phyloP scores from a whole-genome alignment of 225 moss, liverwort and hornwort species.

The Thuidium tamariscinum region DNA sequence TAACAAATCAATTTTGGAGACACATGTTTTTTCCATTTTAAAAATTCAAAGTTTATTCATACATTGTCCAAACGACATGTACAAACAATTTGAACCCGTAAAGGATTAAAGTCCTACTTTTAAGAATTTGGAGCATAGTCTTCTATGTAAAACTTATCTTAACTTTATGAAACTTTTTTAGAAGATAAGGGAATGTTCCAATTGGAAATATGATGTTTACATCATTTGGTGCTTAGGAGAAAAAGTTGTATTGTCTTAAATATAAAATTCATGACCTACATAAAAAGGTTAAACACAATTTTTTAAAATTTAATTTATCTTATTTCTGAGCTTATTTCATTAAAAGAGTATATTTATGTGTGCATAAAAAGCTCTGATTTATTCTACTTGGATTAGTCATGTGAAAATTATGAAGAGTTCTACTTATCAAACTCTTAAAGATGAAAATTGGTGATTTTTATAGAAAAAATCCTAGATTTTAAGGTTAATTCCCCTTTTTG shows the following conservation, averaged over 20 bases:
- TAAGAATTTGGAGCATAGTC: background rate
- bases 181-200: background rate
- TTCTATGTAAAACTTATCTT: background rate
- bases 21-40: background rate
- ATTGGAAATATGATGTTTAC: background rate
- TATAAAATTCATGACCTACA: accelerated
- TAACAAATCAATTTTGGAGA: background rate
- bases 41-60: too few relatives aligned
- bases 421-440: background rate
- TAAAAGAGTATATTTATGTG: background rate
- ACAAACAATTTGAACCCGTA: background rate
- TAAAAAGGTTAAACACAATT: too few relatives aligned
- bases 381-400: background rate
- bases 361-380: background rate
- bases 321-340: background rate
- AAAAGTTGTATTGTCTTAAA: background rate
- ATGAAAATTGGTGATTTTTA: background rate
- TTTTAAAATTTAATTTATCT: too few relatives aligned
- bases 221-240: too few relatives aligned
- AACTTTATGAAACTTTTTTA: background rate
- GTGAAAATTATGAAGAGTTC: background rate
- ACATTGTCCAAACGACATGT: background rate
- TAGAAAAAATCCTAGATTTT: background rate
- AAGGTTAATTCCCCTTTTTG: background rate
- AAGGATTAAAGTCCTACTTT: background rate